These are phyloP conservation scores for Kazachstania africana DNA, from an alignment of 805 yeast genomes.

Conservation along the genomic window DNA sequence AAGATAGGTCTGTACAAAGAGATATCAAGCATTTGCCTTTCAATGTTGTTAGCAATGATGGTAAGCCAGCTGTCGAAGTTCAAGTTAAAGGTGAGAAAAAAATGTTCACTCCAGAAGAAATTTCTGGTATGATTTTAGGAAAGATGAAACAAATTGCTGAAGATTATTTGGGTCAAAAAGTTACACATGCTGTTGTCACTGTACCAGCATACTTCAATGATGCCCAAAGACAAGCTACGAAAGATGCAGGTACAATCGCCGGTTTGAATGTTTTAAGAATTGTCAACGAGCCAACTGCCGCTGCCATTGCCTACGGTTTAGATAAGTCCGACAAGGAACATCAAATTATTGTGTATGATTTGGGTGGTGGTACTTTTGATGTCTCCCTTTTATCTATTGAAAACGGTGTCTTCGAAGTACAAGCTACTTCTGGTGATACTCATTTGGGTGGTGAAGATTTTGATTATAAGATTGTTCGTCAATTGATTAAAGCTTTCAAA, in stretches of 20 bases:
- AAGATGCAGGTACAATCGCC: conserved; percentile 92
- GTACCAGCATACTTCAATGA: too few species aligned
- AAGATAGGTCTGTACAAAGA: conserved; percentile 62
- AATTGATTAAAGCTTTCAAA: conserved; percentile 89
- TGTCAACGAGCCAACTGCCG: conserved; percentile 93
- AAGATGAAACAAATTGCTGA: conserved; percentile 89
- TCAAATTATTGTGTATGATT: conserved; percentile 80
- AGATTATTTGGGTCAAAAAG: conserved; percentile 66
- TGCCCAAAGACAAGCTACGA: too few species aligned
- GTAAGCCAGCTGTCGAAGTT: conserved; percentile 72
- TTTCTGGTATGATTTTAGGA: conserved; percentile 79
- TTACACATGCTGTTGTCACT: too few species aligned
- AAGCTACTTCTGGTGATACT: conserved; percentile 61
- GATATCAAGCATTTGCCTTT: conserved; percentile 83
- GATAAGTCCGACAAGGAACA: conserved; percentile 65
- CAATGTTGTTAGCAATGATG: conserved; percentile 56
- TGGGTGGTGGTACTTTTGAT: conserved; percentile 97
- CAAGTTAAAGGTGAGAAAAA: conserved; percentile 74
- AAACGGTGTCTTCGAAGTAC: conserved; percentile 92
- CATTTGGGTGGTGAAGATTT: too few species aligned
- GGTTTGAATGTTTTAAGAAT: conserved; percentile 89
- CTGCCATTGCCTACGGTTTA: conserved; percentile 92
- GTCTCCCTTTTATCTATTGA: conserved; percentile 81
- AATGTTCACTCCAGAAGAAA: conserved; percentile 84
- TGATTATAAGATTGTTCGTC: conserved; percentile 84